A percentile compares a stretch with the other conserved stretches of the same genome.
These are phyloP conservation scores for Aspergillus latus DNA, from an alignment of 2,329 filamentous ascomycete genomes.

Conservation along the genomic window DNA sequence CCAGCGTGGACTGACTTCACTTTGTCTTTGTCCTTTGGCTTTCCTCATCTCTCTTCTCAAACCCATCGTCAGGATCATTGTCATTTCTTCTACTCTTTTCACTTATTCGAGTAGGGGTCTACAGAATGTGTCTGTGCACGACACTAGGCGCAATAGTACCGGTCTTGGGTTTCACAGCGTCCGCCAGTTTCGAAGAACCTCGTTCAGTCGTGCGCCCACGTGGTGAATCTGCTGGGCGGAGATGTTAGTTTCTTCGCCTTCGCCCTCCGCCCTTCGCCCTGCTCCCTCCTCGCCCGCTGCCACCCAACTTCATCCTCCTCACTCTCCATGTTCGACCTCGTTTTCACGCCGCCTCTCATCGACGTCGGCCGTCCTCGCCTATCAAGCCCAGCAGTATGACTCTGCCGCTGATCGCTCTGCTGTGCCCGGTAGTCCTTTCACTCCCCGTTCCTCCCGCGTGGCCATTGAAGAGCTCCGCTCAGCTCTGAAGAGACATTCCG, in stretches of 20 bases:
- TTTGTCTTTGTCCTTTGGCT: not conserved
- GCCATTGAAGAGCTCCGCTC: conserved; percentile 44
- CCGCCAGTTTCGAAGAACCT: conserved; percentile 27
- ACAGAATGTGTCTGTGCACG: conserved; percentile 33
- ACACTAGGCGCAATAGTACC: conserved; percentile 22
- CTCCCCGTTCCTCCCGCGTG: conserved; percentile 36
- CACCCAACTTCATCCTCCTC: conserved; percentile 14
- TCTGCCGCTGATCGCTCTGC: conserved; percentile 26
- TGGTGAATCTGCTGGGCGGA: conserved; percentile 35
- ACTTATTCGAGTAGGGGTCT: not conserved
- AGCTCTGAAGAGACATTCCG: conserved; percentile 40
- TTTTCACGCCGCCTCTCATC: conserved; percentile 15
- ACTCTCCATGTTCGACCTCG: conserved; percentile 14
- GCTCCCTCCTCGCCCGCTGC: conserved; percentile 28
- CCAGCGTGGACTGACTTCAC: not conserved
- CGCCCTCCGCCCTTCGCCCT: conserved; percentile 40
- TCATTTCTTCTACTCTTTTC: not conserved
- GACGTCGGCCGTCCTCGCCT: conserved; percentile 12
- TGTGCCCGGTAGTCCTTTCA: conserved; percentile 27
- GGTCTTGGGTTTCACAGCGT: conserved; percentile 31
- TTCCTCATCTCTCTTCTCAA: not conserved
- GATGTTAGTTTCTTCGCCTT: conserved; percentile 46
- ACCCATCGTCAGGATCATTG: not conserved
- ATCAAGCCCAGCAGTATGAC: conserved; percentile 32
- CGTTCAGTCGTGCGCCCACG: conserved; percentile 40